These are phyloP conservation scores for Calamus simplicifolius DNA, from an alignment of 176 grass and related monocot genomes.

Conservation along the genomic window DNA sequence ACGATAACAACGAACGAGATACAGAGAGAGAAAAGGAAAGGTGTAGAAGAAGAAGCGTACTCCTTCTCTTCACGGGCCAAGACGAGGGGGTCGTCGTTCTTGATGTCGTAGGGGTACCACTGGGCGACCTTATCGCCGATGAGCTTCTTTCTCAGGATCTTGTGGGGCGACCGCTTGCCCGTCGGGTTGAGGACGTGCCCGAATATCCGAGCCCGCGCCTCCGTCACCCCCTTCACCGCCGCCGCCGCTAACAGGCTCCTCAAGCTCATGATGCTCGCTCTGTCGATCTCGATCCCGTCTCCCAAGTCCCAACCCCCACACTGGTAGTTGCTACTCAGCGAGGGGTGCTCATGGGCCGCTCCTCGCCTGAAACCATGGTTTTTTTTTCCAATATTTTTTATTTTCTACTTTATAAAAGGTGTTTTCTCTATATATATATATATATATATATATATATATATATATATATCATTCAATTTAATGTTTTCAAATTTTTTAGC, in stretches of 20 bases:
- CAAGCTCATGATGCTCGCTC: constrained; percentile 1
- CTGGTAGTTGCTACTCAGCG: no score
- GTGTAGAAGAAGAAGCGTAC: constrained; percentile 16
- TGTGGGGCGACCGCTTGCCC: constrained; percentile 59
- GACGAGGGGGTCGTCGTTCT: constrained; percentile 52
- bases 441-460: no score
- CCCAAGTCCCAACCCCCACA: no score
- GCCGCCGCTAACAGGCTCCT: constrained; percentile 43
- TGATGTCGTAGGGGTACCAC: constrained; percentile 77
- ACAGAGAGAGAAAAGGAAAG: no score
- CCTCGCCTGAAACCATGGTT: no score
- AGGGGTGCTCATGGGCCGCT: no score
- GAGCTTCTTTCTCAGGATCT: constrained; percentile 64
- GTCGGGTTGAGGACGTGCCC: constrained; percentile 47
- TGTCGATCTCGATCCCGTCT: no score
- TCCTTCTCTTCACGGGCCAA: constrained; percentile 58
- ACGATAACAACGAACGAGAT: neutral
- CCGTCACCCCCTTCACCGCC: constrained; percentile 21
- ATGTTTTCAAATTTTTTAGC: no score
- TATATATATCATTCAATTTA: no score
- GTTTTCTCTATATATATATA: no score
- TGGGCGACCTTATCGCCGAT: constrained; percentile 53
- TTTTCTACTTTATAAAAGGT: no score
- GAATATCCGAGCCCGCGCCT: constrained; percentile 60
- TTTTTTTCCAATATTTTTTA: no score